Evolutionary conservation across 805 yeast species (phyloP), one percentile per base, ranked within the genome.

Genomic region (Lachancea sp.): DNA sequence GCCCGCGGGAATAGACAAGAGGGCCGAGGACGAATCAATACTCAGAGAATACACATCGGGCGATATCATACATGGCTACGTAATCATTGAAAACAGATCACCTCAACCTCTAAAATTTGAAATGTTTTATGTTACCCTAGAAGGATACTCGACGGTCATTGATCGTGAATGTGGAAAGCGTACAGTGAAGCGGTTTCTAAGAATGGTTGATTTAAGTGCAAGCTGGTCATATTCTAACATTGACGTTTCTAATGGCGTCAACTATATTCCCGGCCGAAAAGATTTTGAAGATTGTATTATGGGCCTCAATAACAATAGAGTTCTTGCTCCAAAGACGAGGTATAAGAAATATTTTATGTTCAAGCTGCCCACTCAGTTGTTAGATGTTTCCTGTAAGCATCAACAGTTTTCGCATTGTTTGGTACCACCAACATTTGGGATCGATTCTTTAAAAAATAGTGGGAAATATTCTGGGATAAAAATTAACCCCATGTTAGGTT

Each of bases 51-150:
- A 74, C 52, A 74, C 74, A 15, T 78, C 80, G 9, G 86, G 86
- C n/a, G 88, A 81, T 52, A 67, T 68, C 16, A 65, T 82, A 11
- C 71, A 75, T 51, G 90, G 90, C 0, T 75, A 71, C 49, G 69
- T 76, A 40, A 54, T 68, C 6, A 65, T 77, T 21, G 63, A 71
- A 33, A 77, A 77, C 50, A 65, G 60, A 11, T 67, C 77, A 3
- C 54, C 65, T 9, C 55, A 58, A 9, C 72, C 71, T 1, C 58
- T 80, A 16, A 72, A 73, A 2, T 82, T 80, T 52, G 82, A 80
- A 48, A 76, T 77, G 78, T 74, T 80, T 52, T 75, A 49, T 37
- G 75, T 72, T 2, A 68, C 75, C 4, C 51, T 72, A 31, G 75
- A 74, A 55, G 77, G 76, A 3, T 45, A 52, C 13, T 54, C 56